Base-by-base conservation (phyloP, 805 yeast species). In the Isabelozyma heimii region DNA sequence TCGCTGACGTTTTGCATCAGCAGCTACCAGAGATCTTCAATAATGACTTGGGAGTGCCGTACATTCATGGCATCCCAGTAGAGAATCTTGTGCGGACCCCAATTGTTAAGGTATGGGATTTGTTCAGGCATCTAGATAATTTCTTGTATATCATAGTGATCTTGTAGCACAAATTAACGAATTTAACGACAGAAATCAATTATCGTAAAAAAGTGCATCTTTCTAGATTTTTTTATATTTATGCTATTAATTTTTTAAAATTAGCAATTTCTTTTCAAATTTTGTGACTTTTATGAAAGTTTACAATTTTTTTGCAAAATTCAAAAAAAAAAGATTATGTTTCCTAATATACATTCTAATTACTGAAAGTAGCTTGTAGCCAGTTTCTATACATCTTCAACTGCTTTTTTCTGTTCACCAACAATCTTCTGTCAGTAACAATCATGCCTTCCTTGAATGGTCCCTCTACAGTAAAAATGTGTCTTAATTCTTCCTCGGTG, bases 371-470 rank as follows among this genome's bases (percentile, higher is more conserved):
- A 33, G 46, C 98, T 70, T 94, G 99, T 48, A 94, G 71, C 99
- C 99, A 94, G 50, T 91, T 89, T 60, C 99, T 77, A 65, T 89
- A 94, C 99, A 94, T 94, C 69, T 94, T 94, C 54, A 94, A 71
- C 66, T 87, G 87, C 63, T 92, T 85, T 70, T 92, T 91, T 60
- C 99, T 79, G 66, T 94, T 94, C 20, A 94, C 97, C 54, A 94
- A 73, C 58, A 94, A 74, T 58, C 99, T 75, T 64, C 97, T 80
- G 70, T 94, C 99, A 1, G 96, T 87, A 1, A 89, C 98, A 39
- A 94, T 85, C 63, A 80, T 85, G 38, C 74, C 79, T 54, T 88
- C 92, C n/a, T 61, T 65, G 60, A 92, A 90, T 15, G 74, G 74
- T 5, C 76, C 65, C 13, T 50, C 46, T 7, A 45, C 46, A 43